These are phyloP conservation scores for Diaporthe velutina DNA, from an alignment of 2,329 filamentous ascomycete genomes.

Conservation along the genomic window DNA sequence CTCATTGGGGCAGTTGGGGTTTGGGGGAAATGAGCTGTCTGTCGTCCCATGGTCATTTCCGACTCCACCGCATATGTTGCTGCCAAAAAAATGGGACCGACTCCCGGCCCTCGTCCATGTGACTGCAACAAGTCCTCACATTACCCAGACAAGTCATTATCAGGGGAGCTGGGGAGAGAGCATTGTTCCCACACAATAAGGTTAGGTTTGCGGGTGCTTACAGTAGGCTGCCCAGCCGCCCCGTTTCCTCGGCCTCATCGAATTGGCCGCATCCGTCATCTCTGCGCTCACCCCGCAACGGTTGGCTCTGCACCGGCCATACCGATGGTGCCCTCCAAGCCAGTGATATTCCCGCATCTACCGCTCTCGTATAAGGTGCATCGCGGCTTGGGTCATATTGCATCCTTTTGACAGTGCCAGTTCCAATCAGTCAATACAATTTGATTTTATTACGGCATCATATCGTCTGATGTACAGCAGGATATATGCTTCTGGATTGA, in stretches of 20 bases:
- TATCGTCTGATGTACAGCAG: neutral
- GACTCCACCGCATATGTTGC: neutral
- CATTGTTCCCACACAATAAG: conserved; percentile 26
- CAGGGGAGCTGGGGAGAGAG: neutral
- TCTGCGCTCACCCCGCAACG: neutral
- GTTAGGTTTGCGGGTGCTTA: conserved; percentile 26
- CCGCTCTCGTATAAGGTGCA: neutral
- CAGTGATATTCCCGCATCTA: neutral
- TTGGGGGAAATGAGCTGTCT: conserved; percentile 17
- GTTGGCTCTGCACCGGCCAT: neutral
- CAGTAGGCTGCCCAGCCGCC: neutral
- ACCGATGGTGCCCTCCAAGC: neutral
- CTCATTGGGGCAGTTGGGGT: conserved; percentile 18
- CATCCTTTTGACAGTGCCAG: neutral
- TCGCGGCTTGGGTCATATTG: neutral
- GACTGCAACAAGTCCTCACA: neutral
- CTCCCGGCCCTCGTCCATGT: conserved; percentile 20
- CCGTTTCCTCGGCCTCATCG: neutral
- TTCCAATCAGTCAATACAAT: neutral
- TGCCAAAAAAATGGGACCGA: conserved; percentile 7
- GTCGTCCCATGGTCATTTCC: conserved; percentile 17
- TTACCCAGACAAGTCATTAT: neutral
- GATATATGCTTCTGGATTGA: neutral
- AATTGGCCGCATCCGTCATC: neutral
- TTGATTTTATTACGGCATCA: neutral